Percentiles rank a stretch among this genome's conserved stretches.
Conservation (phyloP, 768 basidiomycete genomes). For the Clavaria fumosa region DNA sequence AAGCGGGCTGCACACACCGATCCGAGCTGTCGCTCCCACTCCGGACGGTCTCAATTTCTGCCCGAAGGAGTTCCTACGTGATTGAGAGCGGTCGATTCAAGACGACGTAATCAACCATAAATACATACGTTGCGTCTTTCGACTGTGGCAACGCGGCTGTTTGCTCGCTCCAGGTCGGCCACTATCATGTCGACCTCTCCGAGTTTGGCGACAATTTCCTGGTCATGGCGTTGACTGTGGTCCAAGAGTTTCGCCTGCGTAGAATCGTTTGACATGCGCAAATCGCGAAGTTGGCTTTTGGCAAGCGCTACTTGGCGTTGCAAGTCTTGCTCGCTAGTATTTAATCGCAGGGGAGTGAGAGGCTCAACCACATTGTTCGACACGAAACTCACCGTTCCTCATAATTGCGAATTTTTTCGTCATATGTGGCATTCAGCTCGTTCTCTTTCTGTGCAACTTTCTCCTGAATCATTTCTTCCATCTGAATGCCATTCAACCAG, state of each 20-base stretch:
- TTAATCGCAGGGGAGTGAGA: not conserved
- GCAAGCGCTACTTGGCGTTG: constrained; percentile 82
- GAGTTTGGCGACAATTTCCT: constrained; percentile 80
- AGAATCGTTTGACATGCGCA: constrained; percentile 82
- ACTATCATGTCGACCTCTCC: constrained; percentile 92
- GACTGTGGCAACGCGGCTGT: constrained; percentile 79
- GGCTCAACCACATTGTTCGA: not conserved
- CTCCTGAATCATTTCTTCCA: constrained; percentile 88
- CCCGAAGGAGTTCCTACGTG: constrained; percentile 91
- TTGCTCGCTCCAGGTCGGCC: constrained; percentile 89
- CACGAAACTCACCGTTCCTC: constrained; percentile 66
- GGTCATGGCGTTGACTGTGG: constrained; percentile 85
- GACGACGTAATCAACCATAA: constrained; percentile 1
- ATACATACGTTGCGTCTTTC: constrained; percentile 83
- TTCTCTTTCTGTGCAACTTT: constrained; percentile 88
- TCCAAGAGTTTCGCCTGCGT: constrained; percentile 88
- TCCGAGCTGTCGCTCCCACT: constrained; percentile 61
- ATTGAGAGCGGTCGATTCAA: no score
- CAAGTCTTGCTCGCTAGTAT: constrained; percentile 72
- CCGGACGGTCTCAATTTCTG: constrained; percentile 84
- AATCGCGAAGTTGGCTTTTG: constrained; percentile 78
- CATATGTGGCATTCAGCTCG: constrained; percentile 91
- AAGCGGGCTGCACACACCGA: constrained; percentile 29
- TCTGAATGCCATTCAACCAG: constrained; percentile 29
- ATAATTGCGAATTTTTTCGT: constrained; percentile 90